Base-by-base conservation (phyloP, 75 land plant genomes). In the Pinus tabuliformis region DNA sequence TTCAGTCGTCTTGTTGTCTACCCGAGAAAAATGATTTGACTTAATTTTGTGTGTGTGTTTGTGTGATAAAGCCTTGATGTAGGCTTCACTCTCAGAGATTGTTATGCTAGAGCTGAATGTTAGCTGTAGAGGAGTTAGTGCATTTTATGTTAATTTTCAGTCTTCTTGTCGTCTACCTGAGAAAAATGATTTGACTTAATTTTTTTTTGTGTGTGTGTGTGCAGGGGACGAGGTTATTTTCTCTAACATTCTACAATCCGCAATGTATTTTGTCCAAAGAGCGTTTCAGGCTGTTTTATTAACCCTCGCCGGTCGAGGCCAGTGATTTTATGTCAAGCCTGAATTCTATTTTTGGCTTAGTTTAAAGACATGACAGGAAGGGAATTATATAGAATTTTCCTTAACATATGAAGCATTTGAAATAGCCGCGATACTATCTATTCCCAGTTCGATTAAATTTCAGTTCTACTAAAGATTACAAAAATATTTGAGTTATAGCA, bases 151-250 rank as follows among this genome's bases (percentile, higher is more conserved):
- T 36, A 30, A 9, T 17, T 59, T 73, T 71, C 39, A 3, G 56
- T 12, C 21, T 73, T 49, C 6, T 73, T 22, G 21, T 7, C 71
- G 13, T 16, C 33, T 21, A 3, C 5, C 18, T 14, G 11, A n/a
- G 63, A n/a, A n/a, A 7, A 18, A 62, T 24, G 4, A 59, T 5
- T 42, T 39, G n/a, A 75, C 39, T 17, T 58, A 5, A 42, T 59
- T 75, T 20, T 64, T 33, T 39, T 79, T 33, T 58, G 0, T 62
- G 49, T 8, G 24, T 80, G 54, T 68, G 18, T 33, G 54, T 73
- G 61, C 80, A 81, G 83, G 83, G 28, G 83, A 81, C 57, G 83
- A 81, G 83, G 83, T 80, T 36, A 39, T 17, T 79, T 26, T 52
- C 62, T 49, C 12, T 70, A 9, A 33, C 39, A 65, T 58, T 74